A percentile compares a stretch with the other conserved stretches of the same genome.
Evolutionary conservation across 2,329 filamentous ascomycete species (phyloP).

Genomic region (Phialocephala subalpina): DNA sequence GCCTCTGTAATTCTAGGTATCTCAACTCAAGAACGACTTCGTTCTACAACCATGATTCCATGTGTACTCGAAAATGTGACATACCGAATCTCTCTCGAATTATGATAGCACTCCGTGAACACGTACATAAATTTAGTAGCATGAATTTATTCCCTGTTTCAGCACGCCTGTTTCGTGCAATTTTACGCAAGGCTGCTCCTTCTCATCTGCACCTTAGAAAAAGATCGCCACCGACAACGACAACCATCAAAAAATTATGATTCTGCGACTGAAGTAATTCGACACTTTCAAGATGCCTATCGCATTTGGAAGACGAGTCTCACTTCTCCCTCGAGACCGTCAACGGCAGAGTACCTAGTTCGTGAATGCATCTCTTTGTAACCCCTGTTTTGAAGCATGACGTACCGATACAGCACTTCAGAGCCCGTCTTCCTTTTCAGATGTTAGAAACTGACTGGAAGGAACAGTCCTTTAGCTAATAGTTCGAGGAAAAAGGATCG

Average conservation of each 20-base stretch:
- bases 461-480: slow-evolving; percentile 37
- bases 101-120: neutral
- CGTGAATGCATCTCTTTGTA: slow-evolving; percentile 1
- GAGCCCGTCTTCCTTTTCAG: neutral
- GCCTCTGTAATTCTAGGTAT: slow-evolving; percentile 44
- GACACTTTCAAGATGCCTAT: slow-evolving; percentile 33
- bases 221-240: slow-evolving; percentile 8
- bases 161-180: slow-evolving; percentile 10
- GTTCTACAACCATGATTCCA: slow-evolving; percentile 6
- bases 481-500: slow-evolving; percentile 41
- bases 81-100: neutral
- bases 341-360: slow-evolving; percentile 30
- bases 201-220: slow-evolving; percentile 7
- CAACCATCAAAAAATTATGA: slow-evolving; percentile 1
- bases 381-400: neutral
- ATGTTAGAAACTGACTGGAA: slow-evolving; percentile 24
- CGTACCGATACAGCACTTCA: neutral
- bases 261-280: neutral
- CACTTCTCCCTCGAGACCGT: slow-evolving; percentile 33
- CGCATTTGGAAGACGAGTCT: slow-evolving; percentile 32
- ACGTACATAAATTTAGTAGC: neutral
- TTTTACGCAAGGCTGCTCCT: slow-evolving; percentile 25
- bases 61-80: neutral
- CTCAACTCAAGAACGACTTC: slow-evolving; percentile 40
- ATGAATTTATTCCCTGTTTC: slow-evolving; percentile 14